Percentiles rank a stretch among this genome's conserved stretches.
These are phyloP conservation scores for Globisporangium carolinianum DNA, from an alignment of 352 stramenopile species.

Conservation along the genomic window DNA sequence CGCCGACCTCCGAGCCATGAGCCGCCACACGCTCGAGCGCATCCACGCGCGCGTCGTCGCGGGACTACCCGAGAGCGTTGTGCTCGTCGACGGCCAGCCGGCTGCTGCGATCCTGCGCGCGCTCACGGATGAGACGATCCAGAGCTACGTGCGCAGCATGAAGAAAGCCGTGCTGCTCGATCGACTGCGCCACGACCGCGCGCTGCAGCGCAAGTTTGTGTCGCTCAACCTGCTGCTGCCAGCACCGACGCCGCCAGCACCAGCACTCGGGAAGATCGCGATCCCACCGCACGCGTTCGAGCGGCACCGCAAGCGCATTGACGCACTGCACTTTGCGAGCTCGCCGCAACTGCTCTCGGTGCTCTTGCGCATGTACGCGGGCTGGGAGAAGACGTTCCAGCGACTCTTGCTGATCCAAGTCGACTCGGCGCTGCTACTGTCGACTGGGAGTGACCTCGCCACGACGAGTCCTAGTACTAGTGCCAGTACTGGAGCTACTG, in stretches of 20 bases:
- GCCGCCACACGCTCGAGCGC: slow-evolving; percentile 60
- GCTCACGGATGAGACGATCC: slow-evolving; percentile 86
- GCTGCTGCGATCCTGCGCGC: slow-evolving; percentile 54
- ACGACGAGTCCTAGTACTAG: slow-evolving; percentile 3
- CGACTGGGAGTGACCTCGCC: background rate
- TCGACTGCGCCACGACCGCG: slow-evolving; percentile 37
- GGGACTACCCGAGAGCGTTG: slow-evolving; percentile 57
- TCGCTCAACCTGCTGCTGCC: slow-evolving; percentile 56
- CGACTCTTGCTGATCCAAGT: slow-evolving; percentile 61
- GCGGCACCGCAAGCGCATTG: slow-evolving; percentile 43
- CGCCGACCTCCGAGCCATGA: slow-evolving; percentile 70
- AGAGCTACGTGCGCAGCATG: slow-evolving; percentile 89
- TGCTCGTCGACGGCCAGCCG: slow-evolving; percentile 55
- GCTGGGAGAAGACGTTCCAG: slow-evolving; percentile 88
- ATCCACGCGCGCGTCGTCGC: slow-evolving; percentile 84
- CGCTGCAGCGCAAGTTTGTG: slow-evolving; percentile 63
- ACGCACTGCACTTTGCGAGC: slow-evolving; percentile 40
- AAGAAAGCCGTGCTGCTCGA: slow-evolving; percentile 86
- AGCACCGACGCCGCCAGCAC: slow-evolving; percentile 15
- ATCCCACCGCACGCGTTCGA: slow-evolving; percentile 70
- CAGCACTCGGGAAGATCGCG: slow-evolving; percentile 68
- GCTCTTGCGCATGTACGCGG: slow-evolving; percentile 84
- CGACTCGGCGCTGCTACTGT: slow-evolving; percentile 12
- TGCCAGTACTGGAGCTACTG: background rate
- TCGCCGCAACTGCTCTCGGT: slow-evolving; percentile 64